Conservation (phyloP, 192 early-diverging fungal species). For the Coemansia sp. region DNA sequence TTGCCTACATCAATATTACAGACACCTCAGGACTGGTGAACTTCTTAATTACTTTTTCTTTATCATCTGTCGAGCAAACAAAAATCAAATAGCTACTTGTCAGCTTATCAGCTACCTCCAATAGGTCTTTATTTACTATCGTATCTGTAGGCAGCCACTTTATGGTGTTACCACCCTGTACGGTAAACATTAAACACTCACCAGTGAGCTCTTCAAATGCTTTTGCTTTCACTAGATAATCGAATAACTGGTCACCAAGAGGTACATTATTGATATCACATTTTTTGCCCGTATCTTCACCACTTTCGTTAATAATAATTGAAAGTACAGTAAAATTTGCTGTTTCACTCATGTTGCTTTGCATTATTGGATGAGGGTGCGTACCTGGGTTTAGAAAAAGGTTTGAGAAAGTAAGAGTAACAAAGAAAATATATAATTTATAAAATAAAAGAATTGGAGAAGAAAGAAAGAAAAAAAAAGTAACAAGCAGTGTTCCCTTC, state of each 20-base stretch:
- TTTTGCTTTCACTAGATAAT: too few relatives aligned
- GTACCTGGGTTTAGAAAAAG: neutral
- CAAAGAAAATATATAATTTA: neutral
- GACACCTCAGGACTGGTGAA: too few relatives aligned
- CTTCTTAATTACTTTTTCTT: neutral
- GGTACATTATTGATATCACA: neutral
- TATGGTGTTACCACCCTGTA: neutral
- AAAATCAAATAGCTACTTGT: neutral
- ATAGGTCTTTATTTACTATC: neutral
- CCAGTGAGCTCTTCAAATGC: too few relatives aligned
- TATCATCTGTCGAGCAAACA: neutral
- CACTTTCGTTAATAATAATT: neutral
- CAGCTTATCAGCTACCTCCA: neutral
- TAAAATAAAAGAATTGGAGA: neutral
- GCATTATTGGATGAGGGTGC: too few relatives aligned
- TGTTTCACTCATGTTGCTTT: too few relatives aligned
- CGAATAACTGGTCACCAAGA: too few relatives aligned
- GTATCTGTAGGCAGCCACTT: too few relatives aligned
- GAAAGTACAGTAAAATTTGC: neutral
- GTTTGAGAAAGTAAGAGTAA: neutral
- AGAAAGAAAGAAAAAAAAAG: neutral
- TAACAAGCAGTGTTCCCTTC: neutral
- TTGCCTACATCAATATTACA: too few relatives aligned
- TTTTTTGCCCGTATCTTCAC: too few relatives aligned
- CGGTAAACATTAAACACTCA: too few relatives aligned